phyloP scores from a whole-genome alignment of 192 early-diverging fungal genomes.

The Pilaira anomala region DNA sequence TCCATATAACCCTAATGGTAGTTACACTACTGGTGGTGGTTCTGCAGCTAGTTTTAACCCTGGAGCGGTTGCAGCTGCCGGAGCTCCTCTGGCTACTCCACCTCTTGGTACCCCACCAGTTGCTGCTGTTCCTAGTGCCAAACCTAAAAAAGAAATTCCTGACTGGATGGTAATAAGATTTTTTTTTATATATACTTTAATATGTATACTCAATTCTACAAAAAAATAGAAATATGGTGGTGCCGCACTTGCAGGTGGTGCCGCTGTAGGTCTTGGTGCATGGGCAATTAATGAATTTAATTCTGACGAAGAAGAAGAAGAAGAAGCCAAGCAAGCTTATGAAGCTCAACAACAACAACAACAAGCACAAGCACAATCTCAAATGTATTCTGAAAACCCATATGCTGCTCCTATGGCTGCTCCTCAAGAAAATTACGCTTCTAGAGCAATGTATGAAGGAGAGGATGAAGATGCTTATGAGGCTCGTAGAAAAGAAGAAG shows the following conservation, averaged over 20 bases:
- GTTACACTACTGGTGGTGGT: not conserved
- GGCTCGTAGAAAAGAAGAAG: not conserved
- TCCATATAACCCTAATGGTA: slow-evolving; percentile 5
- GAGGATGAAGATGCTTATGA: slow-evolving; percentile 8
- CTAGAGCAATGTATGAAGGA: not conserved
- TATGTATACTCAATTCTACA: not conserved
- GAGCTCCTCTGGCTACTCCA: not conserved
- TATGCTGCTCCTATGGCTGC: not conserved
- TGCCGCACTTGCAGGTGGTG: slow-evolving; percentile 32
- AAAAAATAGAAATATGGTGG: slow-evolving; percentile 35
- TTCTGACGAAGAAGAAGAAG: slow-evolving; percentile 7
- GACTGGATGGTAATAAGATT: slow-evolving; percentile 31
- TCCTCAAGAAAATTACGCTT: not conserved
- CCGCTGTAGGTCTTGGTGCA: slow-evolving; percentile 30
- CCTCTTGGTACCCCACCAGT: not conserved
- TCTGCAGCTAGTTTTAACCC: not conserved
- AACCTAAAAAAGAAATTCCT: slow-evolving; percentile 17
- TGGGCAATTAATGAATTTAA: slow-evolving; percentile 15
- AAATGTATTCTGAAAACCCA: no score
- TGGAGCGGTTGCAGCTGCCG: not conserved
- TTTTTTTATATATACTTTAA: not conserved
- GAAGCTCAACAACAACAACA: no score
- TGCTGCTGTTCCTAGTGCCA: not conserved
- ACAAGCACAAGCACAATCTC: no score
- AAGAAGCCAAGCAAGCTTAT: not conserved